Base-by-base conservation (phyloP, 495 filamentous ascomycete genomes). In the Talaromyces nanjingensis region DNA sequence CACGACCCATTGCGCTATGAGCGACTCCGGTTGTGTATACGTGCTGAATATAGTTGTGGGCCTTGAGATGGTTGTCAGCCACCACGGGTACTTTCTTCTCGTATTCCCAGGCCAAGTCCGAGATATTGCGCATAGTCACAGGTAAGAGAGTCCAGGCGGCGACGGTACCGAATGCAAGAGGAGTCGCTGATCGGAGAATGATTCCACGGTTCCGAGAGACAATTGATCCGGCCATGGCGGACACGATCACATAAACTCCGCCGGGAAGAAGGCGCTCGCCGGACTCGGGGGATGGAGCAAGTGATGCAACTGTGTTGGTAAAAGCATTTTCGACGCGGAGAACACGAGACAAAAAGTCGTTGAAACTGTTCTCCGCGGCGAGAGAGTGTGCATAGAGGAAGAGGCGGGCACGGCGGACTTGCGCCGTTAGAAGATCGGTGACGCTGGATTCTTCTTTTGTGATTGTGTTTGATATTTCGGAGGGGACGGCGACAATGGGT, bases 191-290 rank as follows among this genome's bases (percentile, higher is more conserved):
- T 52, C 93, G 84, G 27, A 98, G 79, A 64, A 96, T 72, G 49
- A 97, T 79, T 67, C 89, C 91, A 52, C 93, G 85, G 79, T 96
- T 94, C 59, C 94, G 84, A 53, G 89, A 83, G 31, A 96, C 77
- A 71, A 98, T 97, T 67, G 85, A 89, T 66, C 93, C 93, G 33
- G 93, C 89, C 92, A 98, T 96, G 64, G 90, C 86, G 11, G 91
- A 85, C 2, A 98, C 91, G 14, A 96, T 85, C 39, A 96, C 91
- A 77, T 97, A 97, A 65, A 97, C 82, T 42, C 85, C 74, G 5
- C 92, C 91, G 27, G 94, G 94, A 71, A 96, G 84, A 16, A 98
- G 81, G 67, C 84, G 84, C 77, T 98, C 94, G 65, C 88, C 87
- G 58, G 85, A 87, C 71, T 92, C 88, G 63, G 87, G 86, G 11